Conservation (phyloP, 495 filamentous ascomycete genomes). For the Trichoderma parareesei region DNA sequence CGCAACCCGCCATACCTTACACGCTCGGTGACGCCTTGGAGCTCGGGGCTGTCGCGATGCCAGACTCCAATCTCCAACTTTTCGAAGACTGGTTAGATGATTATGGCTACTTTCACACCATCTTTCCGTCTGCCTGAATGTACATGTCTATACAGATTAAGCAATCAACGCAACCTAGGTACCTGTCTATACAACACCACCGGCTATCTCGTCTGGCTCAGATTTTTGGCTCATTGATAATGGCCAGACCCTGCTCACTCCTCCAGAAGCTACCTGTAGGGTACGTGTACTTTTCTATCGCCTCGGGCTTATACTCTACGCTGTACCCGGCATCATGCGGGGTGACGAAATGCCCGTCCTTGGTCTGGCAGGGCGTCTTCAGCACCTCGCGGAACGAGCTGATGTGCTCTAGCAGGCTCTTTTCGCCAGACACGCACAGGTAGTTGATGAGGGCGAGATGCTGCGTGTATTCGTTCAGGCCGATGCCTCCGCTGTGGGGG, state of each 20-base stretch:
- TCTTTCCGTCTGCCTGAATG: conserved; percentile 10
- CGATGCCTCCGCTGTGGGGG: conserved; percentile 83
- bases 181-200: not conserved
- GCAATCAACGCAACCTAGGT: not conserved
- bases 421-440: conserved; percentile 74
- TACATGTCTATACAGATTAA: not conserved
- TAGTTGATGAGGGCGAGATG: conserved; percentile 93
- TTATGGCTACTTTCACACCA: conserved; percentile 10
- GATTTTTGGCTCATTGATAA: conserved; percentile 8
- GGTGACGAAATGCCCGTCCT: conserved; percentile 81
- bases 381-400: conserved; percentile 94
- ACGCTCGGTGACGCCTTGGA: not conserved
- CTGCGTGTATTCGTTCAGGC: conserved; percentile 89
- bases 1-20: not conserved
- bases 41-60: not conserved
- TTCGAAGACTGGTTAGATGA: conserved; percentile 11
- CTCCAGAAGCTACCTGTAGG: conserved; percentile 28
- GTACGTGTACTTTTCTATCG: conserved; percentile 70
- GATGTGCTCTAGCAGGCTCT: conserved; percentile 83
- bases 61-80: conserved; percentile 2
- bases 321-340: conserved; percentile 77
- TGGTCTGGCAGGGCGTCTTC: conserved; percentile 66
- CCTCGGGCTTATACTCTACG: conserved; percentile 85
- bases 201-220: not conserved
- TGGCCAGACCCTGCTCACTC: not conserved